Base-by-base conservation (phyloP, 495 filamentous ascomycete genomes). In the Lasiosphaeria ovina region DNA sequence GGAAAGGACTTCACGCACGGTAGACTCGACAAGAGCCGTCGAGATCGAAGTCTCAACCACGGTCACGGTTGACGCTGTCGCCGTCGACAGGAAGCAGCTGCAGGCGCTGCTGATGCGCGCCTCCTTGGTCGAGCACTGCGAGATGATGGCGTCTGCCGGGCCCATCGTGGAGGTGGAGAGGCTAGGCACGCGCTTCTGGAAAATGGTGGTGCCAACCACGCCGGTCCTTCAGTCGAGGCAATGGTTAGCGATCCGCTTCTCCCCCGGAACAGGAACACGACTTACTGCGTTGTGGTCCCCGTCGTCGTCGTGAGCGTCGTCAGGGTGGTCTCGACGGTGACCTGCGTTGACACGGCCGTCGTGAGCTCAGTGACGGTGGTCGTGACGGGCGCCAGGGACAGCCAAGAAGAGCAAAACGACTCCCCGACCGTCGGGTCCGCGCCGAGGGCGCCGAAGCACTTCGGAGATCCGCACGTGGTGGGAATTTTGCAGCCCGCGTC, bases 31-130 rank as follows among this genome's bases (percentile, higher is more conserved):
- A 59, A 47, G 51, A 3, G 38, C 59, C 31, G 63, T 65, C 10
- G 61, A 55, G 14, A 55, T 48, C 36, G 61, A 34, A 5, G 53
- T 57, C 31, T 35, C 54, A 24, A 47, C 47, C 16, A 58, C 58
- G 44, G 51, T 65, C 48, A 67, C 62, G 56, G 65, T 64, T 17
- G 57, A 58, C 6, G 57, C 45, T 3, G 64, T 60, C 36, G 64
- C 49, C 32, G 58, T 51, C 2, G 63, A 55, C 40, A 68, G 51
- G 58, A 60, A 38, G 57, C 63, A 68, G 58, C 60, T 59, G 62
- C 66, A 68, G 49, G 66, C 66, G 17, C 57, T 68, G 66, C 62
- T 66, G 51, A 68, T 55, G 36, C 58, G 55, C 11, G 16, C 47
- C 9, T 52, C 49, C 51, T 51, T 55, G 51, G 58, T 52, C 3